Conservation (phyloP, 2,329 filamentous ascomycete genomes). For the Cladophialophora immunda region DNA sequence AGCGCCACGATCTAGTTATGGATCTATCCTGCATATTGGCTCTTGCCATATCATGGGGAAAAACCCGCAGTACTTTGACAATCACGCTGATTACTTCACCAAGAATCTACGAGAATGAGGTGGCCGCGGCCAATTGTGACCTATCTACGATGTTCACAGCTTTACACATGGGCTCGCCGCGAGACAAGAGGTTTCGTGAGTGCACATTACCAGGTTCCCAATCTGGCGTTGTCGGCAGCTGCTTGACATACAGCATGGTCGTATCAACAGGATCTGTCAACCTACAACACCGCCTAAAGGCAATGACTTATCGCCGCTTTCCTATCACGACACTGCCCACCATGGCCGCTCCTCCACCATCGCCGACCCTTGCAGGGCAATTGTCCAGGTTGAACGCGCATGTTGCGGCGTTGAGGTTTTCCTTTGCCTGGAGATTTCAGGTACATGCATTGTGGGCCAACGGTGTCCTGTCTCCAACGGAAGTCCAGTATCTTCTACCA, state of each 20-base stretch:
- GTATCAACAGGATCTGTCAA: slow-evolving; percentile 43
- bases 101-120: slow-evolving; percentile 13
- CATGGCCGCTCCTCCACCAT: slow-evolving; percentile 18
- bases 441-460: slow-evolving; percentile 54
- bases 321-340: slow-evolving; percentile 40
- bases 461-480: slow-evolving; percentile 14
- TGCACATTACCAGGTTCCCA: slow-evolving; percentile 13
- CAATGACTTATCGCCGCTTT: slow-evolving; percentile 43
- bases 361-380: neutral
- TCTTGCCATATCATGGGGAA: neutral
- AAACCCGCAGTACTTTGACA: slow-evolving; percentile 11
- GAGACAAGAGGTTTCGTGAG: slow-evolving; percentile 43
- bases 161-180: neutral
- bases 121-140: neutral
- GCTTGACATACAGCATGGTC: slow-evolving; percentile 60
- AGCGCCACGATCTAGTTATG: slow-evolving; percentile 16
- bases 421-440: slow-evolving; percentile 68
- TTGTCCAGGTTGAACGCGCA: slow-evolving; percentile 39
- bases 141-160: neutral
- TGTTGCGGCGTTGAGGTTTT: slow-evolving; percentile 50
- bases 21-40: slow-evolving; percentile 14
- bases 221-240: slow-evolving; percentile 51
- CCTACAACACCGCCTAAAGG: slow-evolving; percentile 36
- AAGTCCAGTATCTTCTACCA: slow-evolving; percentile 61
- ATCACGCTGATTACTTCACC: slow-evolving; percentile 8